Conservation (phyloP, 352 stramenopile genomes). For the Globisporangium barbulae region DNA sequence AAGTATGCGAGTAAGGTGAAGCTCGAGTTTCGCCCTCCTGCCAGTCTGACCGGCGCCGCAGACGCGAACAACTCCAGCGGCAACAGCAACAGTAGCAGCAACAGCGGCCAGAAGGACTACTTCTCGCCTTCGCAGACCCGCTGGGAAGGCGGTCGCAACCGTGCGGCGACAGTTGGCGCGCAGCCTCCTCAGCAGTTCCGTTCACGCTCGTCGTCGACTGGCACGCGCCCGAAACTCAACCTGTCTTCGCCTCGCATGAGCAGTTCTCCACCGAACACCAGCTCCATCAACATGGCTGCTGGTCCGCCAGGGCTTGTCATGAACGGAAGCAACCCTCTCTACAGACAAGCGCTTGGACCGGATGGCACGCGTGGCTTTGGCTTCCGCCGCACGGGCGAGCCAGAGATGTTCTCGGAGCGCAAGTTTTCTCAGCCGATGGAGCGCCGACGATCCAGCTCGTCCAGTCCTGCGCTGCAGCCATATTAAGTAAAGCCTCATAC, state of each 20-base stretch:
- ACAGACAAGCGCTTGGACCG: slow-evolving; percentile 72
- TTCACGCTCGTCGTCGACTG: slow-evolving; percentile 53
- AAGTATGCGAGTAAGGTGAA: slow-evolving; percentile 89
- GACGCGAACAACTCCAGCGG: slow-evolving; percentile 20
- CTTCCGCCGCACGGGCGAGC: slow-evolving; percentile 59
- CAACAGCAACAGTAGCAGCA: slow-evolving; percentile 19
- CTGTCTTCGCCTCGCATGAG: slow-evolving; percentile 58
- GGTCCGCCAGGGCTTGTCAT: slow-evolving; percentile 38
- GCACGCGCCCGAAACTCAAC: slow-evolving; percentile 56
- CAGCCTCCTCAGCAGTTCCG: slow-evolving; percentile 44
- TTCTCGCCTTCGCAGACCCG: slow-evolving; percentile 47
- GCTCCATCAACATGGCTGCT: slow-evolving; percentile 19
- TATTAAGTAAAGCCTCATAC: slow-evolving; percentile 15
- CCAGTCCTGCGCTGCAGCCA: slow-evolving; percentile 29
- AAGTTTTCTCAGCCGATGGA: slow-evolving; percentile 55
- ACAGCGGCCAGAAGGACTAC: slow-evolving; percentile 55
- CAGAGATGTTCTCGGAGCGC: slow-evolving; percentile 52
- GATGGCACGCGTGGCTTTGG: slow-evolving; percentile 81
- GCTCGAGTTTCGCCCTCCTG: slow-evolving; percentile 80
- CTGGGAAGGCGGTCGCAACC: slow-evolving; percentile 53
- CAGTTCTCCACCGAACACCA: slow-evolving; percentile 38
- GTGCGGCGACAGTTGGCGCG: slow-evolving; percentile 43
- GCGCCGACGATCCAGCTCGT: slow-evolving; percentile 75
- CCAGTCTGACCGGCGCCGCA: slow-evolving; percentile 35
- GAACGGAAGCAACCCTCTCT: slow-evolving; percentile 53